Percentiles rank a stretch among this genome's conserved stretches.
Evolutionary conservation across 495 filamentous ascomycete species (phyloP).

Genomic region (Penicillium macrosclerotiorum): DNA sequence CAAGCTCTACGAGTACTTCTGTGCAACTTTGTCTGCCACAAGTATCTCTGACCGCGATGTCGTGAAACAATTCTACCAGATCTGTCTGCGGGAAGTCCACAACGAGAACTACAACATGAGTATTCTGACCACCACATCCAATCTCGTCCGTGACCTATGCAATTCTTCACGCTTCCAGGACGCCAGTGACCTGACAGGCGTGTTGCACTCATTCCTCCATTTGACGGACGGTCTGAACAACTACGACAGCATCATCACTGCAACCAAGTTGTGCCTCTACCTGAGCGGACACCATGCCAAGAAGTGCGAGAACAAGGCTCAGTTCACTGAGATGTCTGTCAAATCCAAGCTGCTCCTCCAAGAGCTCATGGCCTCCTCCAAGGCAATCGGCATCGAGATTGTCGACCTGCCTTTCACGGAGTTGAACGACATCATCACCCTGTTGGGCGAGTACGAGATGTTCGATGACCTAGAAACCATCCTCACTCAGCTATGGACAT

Average conservation of each 20-base stretch:
- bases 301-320: conserved; percentile 38
- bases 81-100: conserved; percentile 50
- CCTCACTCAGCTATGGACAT: conserved; percentile 59
- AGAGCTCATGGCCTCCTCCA: conserved; percentile 50
- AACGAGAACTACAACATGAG: conserved; percentile 37
- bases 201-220: conserved; percentile 55
- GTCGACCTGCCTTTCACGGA: conserved; percentile 50
- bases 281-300: conserved; percentile 49
- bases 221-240: conserved; percentile 51
- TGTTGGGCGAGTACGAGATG: conserved; percentile 59
- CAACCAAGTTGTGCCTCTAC: conserved; percentile 55
- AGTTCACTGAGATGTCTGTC: conserved; percentile 46
- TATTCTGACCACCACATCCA: conserved; percentile 41
- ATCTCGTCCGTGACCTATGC: conserved; percentile 41
- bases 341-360: conserved; percentile 54
- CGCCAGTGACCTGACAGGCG: conserved; percentile 51
- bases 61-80: conserved; percentile 45
- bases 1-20: conserved; percentile 55
- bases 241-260: conserved; percentile 46
- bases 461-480: conserved; percentile 58
- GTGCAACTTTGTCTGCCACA: conserved; percentile 50
- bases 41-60: conserved; percentile 36
- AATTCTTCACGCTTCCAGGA: conserved; percentile 44
- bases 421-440: conserved; percentile 52
- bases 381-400: conserved; percentile 50